Evolutionary conservation across 352 stramenopile species (phyloP).

Genomic region (Globisporangium echinulatum): DNA sequence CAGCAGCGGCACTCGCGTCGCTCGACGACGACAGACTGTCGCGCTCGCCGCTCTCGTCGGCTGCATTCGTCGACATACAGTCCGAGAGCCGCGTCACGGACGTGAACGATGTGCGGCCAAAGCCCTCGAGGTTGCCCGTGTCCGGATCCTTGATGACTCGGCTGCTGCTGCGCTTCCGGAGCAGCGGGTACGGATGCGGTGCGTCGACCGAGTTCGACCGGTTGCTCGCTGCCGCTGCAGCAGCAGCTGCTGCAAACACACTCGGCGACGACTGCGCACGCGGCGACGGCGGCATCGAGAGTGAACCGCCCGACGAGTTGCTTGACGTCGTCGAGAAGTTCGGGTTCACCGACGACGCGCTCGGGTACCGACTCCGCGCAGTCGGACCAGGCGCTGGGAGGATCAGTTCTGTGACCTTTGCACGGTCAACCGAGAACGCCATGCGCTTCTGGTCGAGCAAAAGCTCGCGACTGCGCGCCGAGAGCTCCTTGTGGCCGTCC

Average conservation of each 20-base stretch:
- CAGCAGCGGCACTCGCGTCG: constrained; percentile 17
- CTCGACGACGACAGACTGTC: constrained; percentile 48
- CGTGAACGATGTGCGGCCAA: constrained; percentile 69
- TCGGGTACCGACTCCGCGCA: constrained; percentile 45
- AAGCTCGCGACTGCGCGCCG: constrained; percentile 64
- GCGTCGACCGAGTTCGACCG: constrained; percentile 31
- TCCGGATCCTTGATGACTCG: constrained; percentile 19
- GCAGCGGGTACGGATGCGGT: constrained; percentile 20
- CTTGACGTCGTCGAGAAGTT: constrained; percentile 35
- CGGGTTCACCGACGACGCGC: constrained; percentile 32
- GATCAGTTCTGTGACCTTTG: constrained; percentile 83
- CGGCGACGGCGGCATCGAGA: constrained; percentile 20
- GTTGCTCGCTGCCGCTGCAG: not conserved
- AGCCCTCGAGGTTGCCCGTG: constrained; percentile 43
- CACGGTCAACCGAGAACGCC: constrained; percentile 76
- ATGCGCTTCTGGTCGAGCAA: constrained; percentile 86
- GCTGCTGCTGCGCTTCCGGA: constrained; percentile 53
- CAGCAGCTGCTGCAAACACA: constrained; percentile 17
- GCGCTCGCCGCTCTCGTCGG: constrained; percentile 21
- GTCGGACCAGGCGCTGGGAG: constrained; percentile 46
- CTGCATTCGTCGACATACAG: constrained; percentile 16
- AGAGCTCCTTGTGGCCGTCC: constrained; percentile 84
- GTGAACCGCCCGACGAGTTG: constrained; percentile 18
- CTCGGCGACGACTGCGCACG: constrained; percentile 27
- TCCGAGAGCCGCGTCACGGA: constrained; percentile 64